A percentile compares a stretch with the other conserved stretches of the same genome.
phyloP scores from a whole-genome alignment of 345 rosid species.

The Salix dunnii region DNA sequence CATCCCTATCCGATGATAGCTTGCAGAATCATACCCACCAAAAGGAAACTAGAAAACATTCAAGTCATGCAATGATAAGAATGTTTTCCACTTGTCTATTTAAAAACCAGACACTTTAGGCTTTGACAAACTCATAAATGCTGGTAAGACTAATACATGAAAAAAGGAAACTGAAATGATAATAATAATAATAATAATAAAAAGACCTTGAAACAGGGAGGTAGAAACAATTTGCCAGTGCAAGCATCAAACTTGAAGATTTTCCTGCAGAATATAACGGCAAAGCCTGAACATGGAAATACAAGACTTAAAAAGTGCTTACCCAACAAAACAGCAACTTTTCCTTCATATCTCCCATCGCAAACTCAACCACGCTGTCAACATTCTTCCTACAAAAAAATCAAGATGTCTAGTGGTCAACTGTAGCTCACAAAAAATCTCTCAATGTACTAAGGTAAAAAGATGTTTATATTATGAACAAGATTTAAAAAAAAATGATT shows the following conservation, averaged over 20 bases:
- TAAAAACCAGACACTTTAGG: neutral
- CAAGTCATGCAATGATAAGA: neutral
- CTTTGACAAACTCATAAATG: neutral
- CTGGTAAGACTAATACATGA: neutral
- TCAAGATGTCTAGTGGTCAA: constrained; percentile 1
- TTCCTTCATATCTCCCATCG: constrained; percentile 72
- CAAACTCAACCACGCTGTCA: constrained; percentile 46
- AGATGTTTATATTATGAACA: neutral
- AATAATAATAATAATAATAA: neutral
- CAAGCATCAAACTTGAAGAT: neutral
- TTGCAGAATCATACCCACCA: neutral
- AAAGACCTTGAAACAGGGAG: neutral
- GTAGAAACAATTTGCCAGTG: neutral
- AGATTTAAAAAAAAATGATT: neutral
- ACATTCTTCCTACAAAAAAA: constrained; percentile 53
- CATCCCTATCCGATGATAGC: neutral
- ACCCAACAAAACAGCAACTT: constrained; percentile 89
- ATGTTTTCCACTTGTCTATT: neutral
- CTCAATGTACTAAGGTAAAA: neutral
- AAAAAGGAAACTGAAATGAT: neutral
- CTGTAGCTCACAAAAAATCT: neutral
- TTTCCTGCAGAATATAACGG: neutral
- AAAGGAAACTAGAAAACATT: neutral
- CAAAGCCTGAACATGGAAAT: neutral
- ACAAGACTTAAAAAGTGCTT: constrained; percentile 7